Evolutionary conservation across 2,329 filamentous ascomycete species (phyloP).

Genomic region (Chaetomiaceae sp.): DNA sequence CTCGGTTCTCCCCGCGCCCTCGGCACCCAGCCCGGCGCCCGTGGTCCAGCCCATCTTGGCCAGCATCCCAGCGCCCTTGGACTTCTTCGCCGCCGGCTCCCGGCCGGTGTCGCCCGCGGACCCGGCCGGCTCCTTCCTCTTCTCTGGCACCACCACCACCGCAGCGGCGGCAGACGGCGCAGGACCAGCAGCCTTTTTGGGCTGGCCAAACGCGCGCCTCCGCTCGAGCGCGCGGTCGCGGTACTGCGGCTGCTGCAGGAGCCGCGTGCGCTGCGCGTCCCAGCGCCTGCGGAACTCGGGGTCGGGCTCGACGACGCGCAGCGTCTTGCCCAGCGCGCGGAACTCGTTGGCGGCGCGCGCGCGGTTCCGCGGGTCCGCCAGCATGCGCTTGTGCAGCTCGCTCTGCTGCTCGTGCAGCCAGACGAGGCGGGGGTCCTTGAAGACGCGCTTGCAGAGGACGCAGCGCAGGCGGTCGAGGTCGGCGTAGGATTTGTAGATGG

Average conservation of each 20-base stretch:
- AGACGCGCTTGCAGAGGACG: slow-evolving; percentile 40
- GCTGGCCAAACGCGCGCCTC: slow-evolving; percentile 57
- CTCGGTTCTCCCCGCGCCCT: slow-evolving; percentile 57
- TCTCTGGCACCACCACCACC: slow-evolving; percentile 21
- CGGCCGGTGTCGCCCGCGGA: slow-evolving; percentile 18
- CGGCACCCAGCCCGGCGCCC: slow-evolving; percentile 60
- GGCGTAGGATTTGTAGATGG: slow-evolving; percentile 50
- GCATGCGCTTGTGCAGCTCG: slow-evolving; percentile 36
- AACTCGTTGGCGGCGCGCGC: slow-evolving; percentile 30
- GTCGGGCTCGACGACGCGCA: slow-evolving; percentile 21
- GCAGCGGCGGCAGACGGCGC: slow-evolving; percentile 23
- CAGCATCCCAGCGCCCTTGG: slow-evolving; percentile 62
- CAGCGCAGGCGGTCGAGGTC: slow-evolving; percentile 43
- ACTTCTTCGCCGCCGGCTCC: slow-evolving; percentile 37
- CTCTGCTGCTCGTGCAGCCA: slow-evolving; percentile 42
- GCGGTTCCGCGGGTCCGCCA: slow-evolving; percentile 25
- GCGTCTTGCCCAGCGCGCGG: slow-evolving; percentile 32
- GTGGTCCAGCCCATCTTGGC: slow-evolving; percentile 69
- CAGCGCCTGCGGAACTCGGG: slow-evolving; percentile 11
- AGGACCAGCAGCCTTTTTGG: slow-evolving; percentile 44
- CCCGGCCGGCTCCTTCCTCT: slow-evolving; percentile 35
- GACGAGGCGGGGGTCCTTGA: slow-evolving; percentile 36
- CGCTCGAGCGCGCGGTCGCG: slow-evolving; percentile 66
- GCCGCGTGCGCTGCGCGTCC: slow-evolving; percentile 24
- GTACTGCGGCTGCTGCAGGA: slow-evolving; percentile 39